Base-by-base conservation (phyloP, 345 rosid genomes). In the Mallotus nudiflorus region DNA sequence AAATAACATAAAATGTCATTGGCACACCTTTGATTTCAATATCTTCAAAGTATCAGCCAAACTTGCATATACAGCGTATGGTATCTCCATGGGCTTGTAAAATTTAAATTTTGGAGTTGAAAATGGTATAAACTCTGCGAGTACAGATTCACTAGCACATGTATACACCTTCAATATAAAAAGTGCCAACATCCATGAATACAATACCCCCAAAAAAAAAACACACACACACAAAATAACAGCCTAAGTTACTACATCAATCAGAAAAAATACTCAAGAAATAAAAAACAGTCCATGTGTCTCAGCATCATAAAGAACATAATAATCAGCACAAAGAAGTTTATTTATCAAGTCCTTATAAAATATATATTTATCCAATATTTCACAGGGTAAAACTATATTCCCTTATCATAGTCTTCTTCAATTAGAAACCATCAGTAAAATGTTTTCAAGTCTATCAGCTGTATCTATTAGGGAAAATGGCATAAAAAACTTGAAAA, bases 91-190 rank as follows among this genome's bases (percentile, higher is more conserved):
- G 25, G 73, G 61, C 44, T 75, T 42, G 76, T 85, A 92, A 66
- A 69, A 50, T 77, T 77, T 85, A 84, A 89, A 89, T 67, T 78
- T 85, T 22, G 88, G 80, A 48, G 78, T 86, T 22, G 97, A 75
- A 76, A 83, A 84, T 56, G 97, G 91, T 66, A 92, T 72, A 61
- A 49, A 89, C 39, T 76, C 59, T 22, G 96, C 84, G 57, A 90
- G 72, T 55, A 78, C 90, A 2, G 96, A 80, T 75, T 90, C 96
- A 22, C 72, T 80, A 49, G 9, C 45, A 65, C 93, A 86, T 11
- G 97, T 92, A 71, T 88, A 88, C 55, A 95, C 91, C 97, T 94
- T 83, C 56, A 82, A 35, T 39, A 51, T 16, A 44, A 33, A 66
- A 71, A 72, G 63, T 37, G n/a, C n/a, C n/a, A n/a, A n/a, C n/a